Percentiles rank a stretch among this genome's conserved stretches.
These are phyloP conservation scores for Nannochloropsis granulata DNA, from an alignment of 108 stramenopile genomes.

Conservation along the genomic window DNA sequence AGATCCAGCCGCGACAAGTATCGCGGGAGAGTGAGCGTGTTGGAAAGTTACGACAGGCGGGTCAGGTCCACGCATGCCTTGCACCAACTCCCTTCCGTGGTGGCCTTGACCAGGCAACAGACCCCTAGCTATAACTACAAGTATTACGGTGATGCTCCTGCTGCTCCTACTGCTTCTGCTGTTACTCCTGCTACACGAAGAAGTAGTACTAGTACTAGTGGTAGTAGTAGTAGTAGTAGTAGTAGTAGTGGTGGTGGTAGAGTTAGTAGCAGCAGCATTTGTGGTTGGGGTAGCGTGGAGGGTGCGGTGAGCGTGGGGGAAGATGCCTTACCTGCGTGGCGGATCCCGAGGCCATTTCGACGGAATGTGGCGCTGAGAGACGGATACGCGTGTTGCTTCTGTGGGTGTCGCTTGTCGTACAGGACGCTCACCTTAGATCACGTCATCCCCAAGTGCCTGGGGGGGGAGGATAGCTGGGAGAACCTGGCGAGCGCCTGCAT, in stretches of 20 bases:
- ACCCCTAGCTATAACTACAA: background rate
- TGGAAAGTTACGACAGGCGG: background rate
- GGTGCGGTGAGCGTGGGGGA: no score
- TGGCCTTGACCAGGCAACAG: background rate
- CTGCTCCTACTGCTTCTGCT: no score
- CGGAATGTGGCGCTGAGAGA: background rate
- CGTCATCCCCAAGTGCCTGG: background rate
- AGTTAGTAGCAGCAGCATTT: no score
- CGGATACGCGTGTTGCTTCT: background rate
- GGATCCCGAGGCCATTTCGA: background rate
- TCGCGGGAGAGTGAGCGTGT: background rate
- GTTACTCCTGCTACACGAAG: no score
- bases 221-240: no score
- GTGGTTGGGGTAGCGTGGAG: no score
- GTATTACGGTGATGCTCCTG: background rate
- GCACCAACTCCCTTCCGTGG: background rate
- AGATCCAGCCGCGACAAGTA: no score
- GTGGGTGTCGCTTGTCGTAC: background rate
- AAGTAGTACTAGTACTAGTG: no score
- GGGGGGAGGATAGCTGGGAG: background rate
- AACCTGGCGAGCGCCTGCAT: background rate
- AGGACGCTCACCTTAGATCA: background rate
- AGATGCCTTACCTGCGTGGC: background rate
- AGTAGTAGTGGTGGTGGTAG: no score
- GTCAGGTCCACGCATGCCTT: background rate